Base-by-base conservation (phyloP, 441 rosid species). In the Hura crepitans region DNA sequence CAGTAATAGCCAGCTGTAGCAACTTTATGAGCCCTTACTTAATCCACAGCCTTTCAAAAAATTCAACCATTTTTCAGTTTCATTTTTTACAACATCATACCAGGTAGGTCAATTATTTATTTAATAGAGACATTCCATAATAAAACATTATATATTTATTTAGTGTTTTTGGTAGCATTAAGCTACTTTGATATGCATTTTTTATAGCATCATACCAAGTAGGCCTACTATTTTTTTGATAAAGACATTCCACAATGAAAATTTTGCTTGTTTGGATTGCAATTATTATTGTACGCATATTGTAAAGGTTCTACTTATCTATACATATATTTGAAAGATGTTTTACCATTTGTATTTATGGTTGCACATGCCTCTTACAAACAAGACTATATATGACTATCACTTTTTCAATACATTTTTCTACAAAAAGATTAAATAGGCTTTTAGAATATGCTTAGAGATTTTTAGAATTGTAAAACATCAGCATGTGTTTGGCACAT, bases 351-450 rank as follows among this genome's bases (percentile, higher is more conserved):
- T 78, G 65, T 92, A 83, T 78, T 79, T 92, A 71, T 85, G 81
- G 84, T 81, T 78, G 77, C 88, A 84, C 72, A 81, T 80, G 56
- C 77, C 86, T 65, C 69, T 81, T 71, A 65, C 84, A 51, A 81
- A 81, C 69, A 77, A 82, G 74, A 85, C 84, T 50, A 77, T 73
- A 53, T 69, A 69, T 17, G 88, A 87, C 77, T 89, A 77, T 77
- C 97, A 87, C 75, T 85, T 89, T 75, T 92, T 92, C 77, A 90
- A 86, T 76, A 94, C 99, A 27, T 94, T 86, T 78, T 94, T 94
- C 78, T 94, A 94, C 81, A 82, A 81, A 75, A 94, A 92, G 88
- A 94, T 94, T 68, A 85, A 73, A 77, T 91, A 87, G 64, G 91
- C 92, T 73, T 1, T 28, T 17, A 35, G 27, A 39, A 15, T 17